Conservation (phyloP, 495 filamentous ascomycete species). For the Penicillium diatomitis region DNA sequence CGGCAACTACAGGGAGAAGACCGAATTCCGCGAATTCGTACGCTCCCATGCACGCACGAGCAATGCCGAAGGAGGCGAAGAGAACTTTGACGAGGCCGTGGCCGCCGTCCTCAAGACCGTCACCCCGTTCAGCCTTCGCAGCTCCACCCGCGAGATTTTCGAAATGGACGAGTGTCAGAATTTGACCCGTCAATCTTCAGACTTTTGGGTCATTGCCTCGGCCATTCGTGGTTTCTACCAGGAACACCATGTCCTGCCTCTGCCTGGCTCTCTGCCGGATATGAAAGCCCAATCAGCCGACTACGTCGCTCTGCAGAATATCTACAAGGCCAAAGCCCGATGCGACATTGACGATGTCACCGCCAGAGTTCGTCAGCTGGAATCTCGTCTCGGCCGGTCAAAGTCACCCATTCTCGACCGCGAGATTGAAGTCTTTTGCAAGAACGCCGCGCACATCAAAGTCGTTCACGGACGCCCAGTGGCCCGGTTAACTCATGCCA, state of each 20-base stretch:
- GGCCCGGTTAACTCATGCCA: constrained; percentile 27
- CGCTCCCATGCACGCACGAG: constrained; percentile 55
- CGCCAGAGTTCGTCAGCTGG: constrained; percentile 52
- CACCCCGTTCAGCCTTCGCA: constrained; percentile 54
- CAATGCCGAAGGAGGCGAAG: constrained; percentile 81
- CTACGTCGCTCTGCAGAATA: constrained; percentile 84
- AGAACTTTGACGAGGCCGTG: constrained; percentile 93
- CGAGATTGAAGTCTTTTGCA: constrained; percentile 91
- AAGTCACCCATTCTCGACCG: constrained; percentile 50
- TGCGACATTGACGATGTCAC: constrained; percentile 72
- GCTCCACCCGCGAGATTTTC: constrained; percentile 68
- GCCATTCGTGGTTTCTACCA: constrained; percentile 69
- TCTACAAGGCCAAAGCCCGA: constrained; percentile 87
- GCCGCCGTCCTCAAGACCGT: constrained; percentile 81
- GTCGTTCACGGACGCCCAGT: constrained; percentile 60
- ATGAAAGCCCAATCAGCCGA: constrained; percentile 95
- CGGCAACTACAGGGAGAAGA: constrained; percentile 75
- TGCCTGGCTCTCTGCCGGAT: constrained; percentile 85
- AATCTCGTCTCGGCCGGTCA: constrained; percentile 39
- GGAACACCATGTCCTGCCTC: constrained; percentile 60
- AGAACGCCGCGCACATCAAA: constrained; percentile 88
- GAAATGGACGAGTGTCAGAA: constrained; percentile 50
- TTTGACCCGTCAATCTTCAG: constrained; percentile 30
- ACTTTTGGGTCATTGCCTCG: constrained; percentile 87
- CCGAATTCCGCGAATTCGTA: constrained; percentile 64